phyloP scores from a whole-genome alignment of 495 filamentous ascomycete genomes.

The Hyphodiscus hymeniophilus region DNA sequence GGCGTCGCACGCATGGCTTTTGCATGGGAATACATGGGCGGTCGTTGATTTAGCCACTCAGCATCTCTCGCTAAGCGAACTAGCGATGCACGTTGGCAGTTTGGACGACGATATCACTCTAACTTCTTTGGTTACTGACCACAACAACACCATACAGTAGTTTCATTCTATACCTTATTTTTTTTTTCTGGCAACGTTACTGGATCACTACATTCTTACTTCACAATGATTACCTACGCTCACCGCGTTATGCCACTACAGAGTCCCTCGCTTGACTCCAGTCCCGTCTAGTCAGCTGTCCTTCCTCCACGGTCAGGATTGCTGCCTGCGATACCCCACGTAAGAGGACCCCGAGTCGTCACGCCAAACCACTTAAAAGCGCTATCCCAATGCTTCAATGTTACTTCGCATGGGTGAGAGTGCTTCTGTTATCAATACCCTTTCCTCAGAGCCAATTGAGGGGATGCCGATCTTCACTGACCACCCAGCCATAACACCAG shows the following conservation, averaged over 20 bases:
- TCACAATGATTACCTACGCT: neutral
- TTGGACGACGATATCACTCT: neutral
- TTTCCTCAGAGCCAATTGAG: slow-evolving; percentile 10
- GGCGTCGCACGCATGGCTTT: too few relatives aligned
- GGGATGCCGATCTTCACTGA: slow-evolving; percentile 5
- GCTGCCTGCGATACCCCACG: slow-evolving; percentile 8
- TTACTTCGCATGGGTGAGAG: neutral
- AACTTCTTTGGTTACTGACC: slow-evolving; percentile 1
- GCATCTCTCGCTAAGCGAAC: slow-evolving; percentile 1
- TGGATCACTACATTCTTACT: slow-evolving; percentile 1
- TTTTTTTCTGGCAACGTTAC: slow-evolving; percentile 8
- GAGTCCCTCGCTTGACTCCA: neutral
- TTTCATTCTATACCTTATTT: neutral
- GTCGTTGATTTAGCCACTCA: neutral
- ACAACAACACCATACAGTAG: neutral
- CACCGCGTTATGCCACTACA: slow-evolving; percentile 5
- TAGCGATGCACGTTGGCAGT: too few relatives aligned
- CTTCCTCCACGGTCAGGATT: slow-evolving; percentile 5
- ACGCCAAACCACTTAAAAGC: neutral
- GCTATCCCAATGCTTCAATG: neutral
- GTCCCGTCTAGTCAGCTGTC: neutral
- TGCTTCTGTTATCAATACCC: neutral
- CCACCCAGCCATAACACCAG: slow-evolving; percentile 10
- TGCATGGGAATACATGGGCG: neutral
- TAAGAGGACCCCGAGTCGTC: neutral